Percentiles rank a stretch among this genome's conserved stretches.
These are phyloP conservation scores for Starmerella riodocensis DNA, from an alignment of 805 yeast genomes.

Conservation along the genomic window DNA sequence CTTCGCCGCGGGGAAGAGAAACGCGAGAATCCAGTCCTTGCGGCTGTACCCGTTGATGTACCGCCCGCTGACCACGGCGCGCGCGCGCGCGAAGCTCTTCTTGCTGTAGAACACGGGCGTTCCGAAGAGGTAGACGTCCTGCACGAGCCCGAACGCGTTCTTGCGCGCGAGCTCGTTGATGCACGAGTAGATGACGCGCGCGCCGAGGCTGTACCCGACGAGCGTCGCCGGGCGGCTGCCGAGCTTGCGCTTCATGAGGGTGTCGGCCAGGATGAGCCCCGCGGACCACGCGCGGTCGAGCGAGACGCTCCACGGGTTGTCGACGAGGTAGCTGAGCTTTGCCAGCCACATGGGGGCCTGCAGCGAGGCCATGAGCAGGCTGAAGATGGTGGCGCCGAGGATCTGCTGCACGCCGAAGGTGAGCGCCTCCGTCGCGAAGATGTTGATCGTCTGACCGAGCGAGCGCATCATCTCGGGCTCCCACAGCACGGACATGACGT, in stretches of 20 bases:
- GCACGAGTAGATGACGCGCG: slow-evolving; percentile 84
- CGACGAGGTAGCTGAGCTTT: slow-evolving; percentile 75
- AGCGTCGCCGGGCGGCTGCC: slow-evolving; percentile 88
- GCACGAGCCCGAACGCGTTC: slow-evolving; percentile 79
- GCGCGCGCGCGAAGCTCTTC: slow-evolving; percentile 64
- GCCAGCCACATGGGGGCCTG: slow-evolving; percentile 87
- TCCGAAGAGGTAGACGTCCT: slow-evolving; percentile 78
- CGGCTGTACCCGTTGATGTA: slow-evolving; percentile 83
- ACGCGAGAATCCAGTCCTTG: slow-evolving; percentile 93
- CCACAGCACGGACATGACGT: slow-evolving; percentile 81
- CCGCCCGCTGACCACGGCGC: slow-evolving; percentile 78
- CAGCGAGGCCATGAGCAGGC: slow-evolving; percentile 82
- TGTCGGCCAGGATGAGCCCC: slow-evolving; percentile 81
- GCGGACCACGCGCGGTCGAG: slow-evolving; percentile 96
- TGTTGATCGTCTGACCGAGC: slow-evolving; percentile 90
- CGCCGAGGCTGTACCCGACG: slow-evolving; percentile 88
- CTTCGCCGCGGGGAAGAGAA: slow-evolving; percentile 87
- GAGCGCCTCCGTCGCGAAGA: slow-evolving; percentile 84
- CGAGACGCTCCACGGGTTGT: slow-evolving; percentile 97
- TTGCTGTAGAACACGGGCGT: slow-evolving; percentile 68
- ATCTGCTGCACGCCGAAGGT: slow-evolving; percentile 91
- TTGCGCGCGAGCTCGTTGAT: slow-evolving; percentile 68
- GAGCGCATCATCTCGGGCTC: slow-evolving; percentile 95
- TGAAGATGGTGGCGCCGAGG: slow-evolving; percentile 76
- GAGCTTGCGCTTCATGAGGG: slow-evolving; percentile 69